phyloP scores from a whole-genome alignment of 805 yeast species.

The Yarrowia divulgata region DNA sequence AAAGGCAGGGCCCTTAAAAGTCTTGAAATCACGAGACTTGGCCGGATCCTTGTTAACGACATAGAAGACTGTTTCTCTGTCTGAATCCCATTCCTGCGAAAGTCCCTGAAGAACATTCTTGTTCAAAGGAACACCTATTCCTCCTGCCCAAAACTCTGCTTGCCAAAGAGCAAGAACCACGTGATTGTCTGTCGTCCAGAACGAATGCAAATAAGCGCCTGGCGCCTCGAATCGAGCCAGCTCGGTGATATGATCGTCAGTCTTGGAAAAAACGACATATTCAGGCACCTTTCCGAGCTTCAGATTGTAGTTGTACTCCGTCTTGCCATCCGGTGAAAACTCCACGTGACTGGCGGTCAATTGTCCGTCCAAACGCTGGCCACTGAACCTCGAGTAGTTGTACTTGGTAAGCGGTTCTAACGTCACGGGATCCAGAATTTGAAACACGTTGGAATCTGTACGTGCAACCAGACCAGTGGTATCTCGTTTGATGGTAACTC shows the following conservation, averaged over 20 bases:
- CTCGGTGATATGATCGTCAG: conserved; percentile 1
- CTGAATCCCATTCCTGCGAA: background rate
- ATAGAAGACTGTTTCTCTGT: conserved; percentile 11
- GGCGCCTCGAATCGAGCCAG: conserved; percentile 13
- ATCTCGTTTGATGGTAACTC: conserved; percentile 15
- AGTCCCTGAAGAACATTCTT: conserved; percentile 12
- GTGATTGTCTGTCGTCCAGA: conserved; percentile 12
- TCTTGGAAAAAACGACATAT: conserved; percentile 15
- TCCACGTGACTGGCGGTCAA: conserved; percentile 25
- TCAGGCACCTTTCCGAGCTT: conserved; percentile 21
- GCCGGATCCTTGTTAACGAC: conserved; percentile 12
- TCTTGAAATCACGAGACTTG: background rate
- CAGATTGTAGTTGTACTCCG: conserved; percentile 26
- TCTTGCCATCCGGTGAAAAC: conserved; percentile 17
- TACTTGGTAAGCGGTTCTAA: conserved; percentile 22
- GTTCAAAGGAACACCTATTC: background rate
- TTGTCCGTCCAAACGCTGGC: background rate
- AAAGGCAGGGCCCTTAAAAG: conserved; percentile 5
- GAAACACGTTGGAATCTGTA: conserved; percentile 21
- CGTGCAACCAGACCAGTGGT: background rate
- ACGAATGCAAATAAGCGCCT: conserved; percentile 16
- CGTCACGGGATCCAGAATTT: conserved; percentile 15
- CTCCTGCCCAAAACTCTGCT: conserved; percentile 32
- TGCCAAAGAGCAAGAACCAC: conserved; percentile 31
- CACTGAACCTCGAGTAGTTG: conserved; percentile 13